Base-by-base conservation (phyloP, 331 rosid genomes). In the Saraca asoca region DNA sequence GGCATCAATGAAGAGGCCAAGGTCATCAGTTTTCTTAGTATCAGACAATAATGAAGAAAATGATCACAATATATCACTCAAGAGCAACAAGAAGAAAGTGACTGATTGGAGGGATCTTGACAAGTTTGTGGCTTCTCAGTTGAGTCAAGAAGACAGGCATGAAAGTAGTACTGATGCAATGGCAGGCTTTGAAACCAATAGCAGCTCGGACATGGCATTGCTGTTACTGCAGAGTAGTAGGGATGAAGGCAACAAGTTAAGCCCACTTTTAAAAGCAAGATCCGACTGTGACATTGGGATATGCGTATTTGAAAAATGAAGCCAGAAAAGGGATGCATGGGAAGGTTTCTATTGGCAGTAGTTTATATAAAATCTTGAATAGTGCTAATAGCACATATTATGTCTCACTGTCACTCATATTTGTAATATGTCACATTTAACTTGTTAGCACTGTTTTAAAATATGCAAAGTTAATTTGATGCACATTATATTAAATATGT, bases 31-130 rank as follows among this genome's bases (percentile, higher is more conserved):
- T 51, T 73, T 83, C 8, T 42, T 79, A 35, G 37, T 56, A 31
- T 82, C 86, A 14, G 85, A 85, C 20, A 74, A 70, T 35, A 78
- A 74, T 5, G 82, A 79, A 62, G 78, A 79, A 64, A 85, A 75
- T 37, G 69, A 78, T 2, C 79, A 56, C 29, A 71, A 52, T 14
- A 67, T 18, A 16, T 69, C 41, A 63, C 15, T 64, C 58, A 79
- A 62, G 69, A 64, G 14, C 45, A 48, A 44, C 7, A 49, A 80
- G 64, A 24, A 24, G 31, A 86, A 72, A 65, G 91, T 86, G 62
- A 88, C 95, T 43, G 99, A 94, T 51, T 94, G 99, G 99, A 90
- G 99, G 71, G 95, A 76, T 18, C 78, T 94, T 75, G 99, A 94
- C 79, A 94, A 90, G 85, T 94, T 94, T 68, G 99, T 94, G 35